Evolutionary conservation across 2,329 filamentous ascomycete genomes (phyloP), one percentile per base, ranked within the genome.

Genomic region (Tolypocladium sp.): DNA sequence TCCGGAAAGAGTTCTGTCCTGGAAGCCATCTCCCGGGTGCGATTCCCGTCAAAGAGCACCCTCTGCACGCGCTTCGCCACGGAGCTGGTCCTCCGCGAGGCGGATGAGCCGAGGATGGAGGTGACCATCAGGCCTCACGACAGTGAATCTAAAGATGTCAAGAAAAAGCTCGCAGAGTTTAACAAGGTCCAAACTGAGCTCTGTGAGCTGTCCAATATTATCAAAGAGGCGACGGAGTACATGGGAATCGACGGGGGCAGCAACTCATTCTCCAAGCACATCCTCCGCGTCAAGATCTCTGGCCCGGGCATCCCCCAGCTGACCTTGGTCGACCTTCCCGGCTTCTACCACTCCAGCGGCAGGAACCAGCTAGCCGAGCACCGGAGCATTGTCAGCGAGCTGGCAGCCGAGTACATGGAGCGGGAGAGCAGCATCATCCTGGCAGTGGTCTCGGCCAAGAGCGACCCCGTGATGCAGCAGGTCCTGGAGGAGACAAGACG

Each of bases 1-100:
- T 79, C 81, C 1, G 85, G 85, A 2, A 89, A 89, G 67, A 86
- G 82, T 59, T 87, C 84, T 0, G 83, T 88, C 0, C 77, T 89
- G 0, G 83, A 88, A 64, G 85, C 83, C 1, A 82, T 89, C 46
- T 85, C 84, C 0, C 78, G 82, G 4, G 76, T 88, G 2, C 76
- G 78, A 0, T 88, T 89, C 61, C 84, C 84, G 0, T 73, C 76
- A 10, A 82, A 83, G 27, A 80, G 82, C 57, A 81, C 77, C 42
- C 67, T 86, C 0, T 88, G 84, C 67, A 88, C 85, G 0, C 76
- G 82, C 0, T 88, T 88, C 60, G 79, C 84, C 0, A 88, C 84
- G 0, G 83, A 88, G 67, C 71, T 88, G 22, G 75, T 85, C 15
- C 74, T 88, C 4, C 78, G 84, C 76, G 78, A 17, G 70, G 70